phyloP scores from a whole-genome alignment of 2,329 filamentous ascomycete species.

The Fusarium subtropicale region DNA sequence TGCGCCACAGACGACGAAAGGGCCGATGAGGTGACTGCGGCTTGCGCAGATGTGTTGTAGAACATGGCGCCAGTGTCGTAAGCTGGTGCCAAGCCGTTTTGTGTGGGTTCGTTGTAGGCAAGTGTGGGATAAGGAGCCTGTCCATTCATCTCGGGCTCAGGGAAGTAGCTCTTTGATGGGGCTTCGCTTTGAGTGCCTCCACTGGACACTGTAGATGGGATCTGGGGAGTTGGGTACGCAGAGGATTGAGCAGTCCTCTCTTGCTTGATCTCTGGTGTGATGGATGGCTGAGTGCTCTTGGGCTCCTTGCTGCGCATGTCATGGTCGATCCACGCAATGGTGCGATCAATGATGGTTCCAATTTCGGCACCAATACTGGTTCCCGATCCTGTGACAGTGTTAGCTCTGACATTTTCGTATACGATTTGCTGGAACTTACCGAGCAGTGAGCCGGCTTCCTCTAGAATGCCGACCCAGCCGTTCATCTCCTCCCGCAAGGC shows the following conservation, averaged over 20 bases:
- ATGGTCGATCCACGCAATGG: constrained; percentile 64
- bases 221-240: constrained; percentile 31
- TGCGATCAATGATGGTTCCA: constrained; percentile 62
- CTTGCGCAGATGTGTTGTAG: constrained; percentile 45
- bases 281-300: constrained; percentile 28
- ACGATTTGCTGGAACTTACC: constrained; percentile 60
- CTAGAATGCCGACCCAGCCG: constrained; percentile 74
- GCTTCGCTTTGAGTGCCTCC: constrained; percentile 35
- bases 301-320: constrained; percentile 57
- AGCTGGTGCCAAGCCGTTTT: constrained; percentile 37
- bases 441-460: constrained; percentile 73
- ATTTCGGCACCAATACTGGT: constrained; percentile 59
- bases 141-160: constrained; percentile 42
- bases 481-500: constrained; percentile 75
- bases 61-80: constrained; percentile 50
- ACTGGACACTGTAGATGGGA: constrained; percentile 19
- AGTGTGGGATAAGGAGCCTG: constrained; percentile 50
- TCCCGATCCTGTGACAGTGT: constrained; percentile 56
- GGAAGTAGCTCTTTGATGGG: constrained; percentile 49
- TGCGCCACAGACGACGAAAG: constrained; percentile 45
- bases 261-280: constrained; percentile 52
- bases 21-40: constrained; percentile 37
- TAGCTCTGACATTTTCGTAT: constrained; percentile 22
- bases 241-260: constrained; percentile 49
- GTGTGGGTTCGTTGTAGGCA: constrained; percentile 48